These are phyloP conservation scores for Hypoxylon cercidicola DNA, from an alignment of 495 filamentous ascomycete species.

Conservation along the genomic window DNA sequence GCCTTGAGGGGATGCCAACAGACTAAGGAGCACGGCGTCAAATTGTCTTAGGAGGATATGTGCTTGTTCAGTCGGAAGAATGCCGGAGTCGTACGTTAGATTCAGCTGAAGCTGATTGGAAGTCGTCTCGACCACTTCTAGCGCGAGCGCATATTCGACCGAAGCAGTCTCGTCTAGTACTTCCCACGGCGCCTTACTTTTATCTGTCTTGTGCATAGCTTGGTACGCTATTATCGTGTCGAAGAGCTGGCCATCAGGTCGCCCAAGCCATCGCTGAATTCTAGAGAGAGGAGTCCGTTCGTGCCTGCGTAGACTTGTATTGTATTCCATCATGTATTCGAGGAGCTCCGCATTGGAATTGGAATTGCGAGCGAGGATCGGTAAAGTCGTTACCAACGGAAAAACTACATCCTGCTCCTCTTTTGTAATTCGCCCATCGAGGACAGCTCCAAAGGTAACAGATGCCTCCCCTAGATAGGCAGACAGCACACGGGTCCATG, in stretches of 20 bases:
- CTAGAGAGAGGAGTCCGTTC: constrained; percentile 74
- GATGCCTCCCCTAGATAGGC: constrained; percentile 75
- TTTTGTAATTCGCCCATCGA: constrained; percentile 73
- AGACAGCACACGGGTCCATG: constrained; percentile 76
- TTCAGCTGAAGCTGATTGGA: constrained; percentile 62
- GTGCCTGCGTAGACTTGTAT: constrained; percentile 68
- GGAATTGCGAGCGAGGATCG: constrained; percentile 64
- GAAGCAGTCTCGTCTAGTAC: constrained; percentile 52
- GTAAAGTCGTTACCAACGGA: constrained; percentile 79
- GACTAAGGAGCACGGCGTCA: constrained; percentile 61
- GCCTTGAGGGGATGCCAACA: constrained; percentile 51
- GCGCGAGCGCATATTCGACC: constrained; percentile 71
- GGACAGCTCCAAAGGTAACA: constrained; percentile 76
- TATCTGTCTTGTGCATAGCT: constrained; percentile 15
- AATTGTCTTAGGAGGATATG: constrained; percentile 69
- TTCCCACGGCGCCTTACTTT: constrained; percentile 33
- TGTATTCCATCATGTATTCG: constrained; percentile 67
- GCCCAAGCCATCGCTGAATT: constrained; percentile 73
- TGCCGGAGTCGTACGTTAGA: constrained; percentile 67
- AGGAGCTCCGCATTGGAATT: constrained; percentile 66
- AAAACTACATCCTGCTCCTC: constrained; percentile 66
- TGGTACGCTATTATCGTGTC: constrained; percentile 86
- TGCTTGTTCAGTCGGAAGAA: constrained; percentile 72
- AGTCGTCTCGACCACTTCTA: constrained; percentile 71
- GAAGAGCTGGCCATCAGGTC: constrained; percentile 69